Evolutionary conservation across 768 basidiomycete genomes (phyloP).

Genomic region (Suillus hirtellus): DNA sequence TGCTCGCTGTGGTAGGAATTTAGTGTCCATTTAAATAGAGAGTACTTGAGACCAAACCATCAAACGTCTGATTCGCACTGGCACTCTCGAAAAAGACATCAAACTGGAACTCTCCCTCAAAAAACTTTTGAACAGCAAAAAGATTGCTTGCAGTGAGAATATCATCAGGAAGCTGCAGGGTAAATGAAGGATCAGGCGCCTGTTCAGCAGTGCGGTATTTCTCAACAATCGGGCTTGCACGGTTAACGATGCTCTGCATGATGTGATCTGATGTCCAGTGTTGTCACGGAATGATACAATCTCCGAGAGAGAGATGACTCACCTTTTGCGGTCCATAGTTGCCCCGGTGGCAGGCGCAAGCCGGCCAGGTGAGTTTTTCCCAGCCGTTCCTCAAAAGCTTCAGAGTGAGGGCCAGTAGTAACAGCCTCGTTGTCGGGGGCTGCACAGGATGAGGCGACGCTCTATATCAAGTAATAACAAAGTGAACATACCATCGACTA

Average conservation of each 20-base stretch:
- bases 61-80: constrained; percentile 63
- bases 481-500: constrained; percentile 65
- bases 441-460: constrained; percentile 30
- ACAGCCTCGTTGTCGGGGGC: constrained; percentile 60
- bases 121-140: constrained; percentile 84
- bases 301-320: constrained; percentile 9
- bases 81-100: constrained; percentile 86
- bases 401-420: constrained; percentile 54
- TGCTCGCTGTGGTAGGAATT: constrained; percentile 44
- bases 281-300: neutral
- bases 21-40: constrained; percentile 3
- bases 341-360: constrained; percentile 55
- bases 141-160: constrained; percentile 73
- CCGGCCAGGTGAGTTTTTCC: constrained; percentile 76
- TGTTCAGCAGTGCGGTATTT: constrained; percentile 49
- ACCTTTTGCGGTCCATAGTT: constrained; percentile 89
- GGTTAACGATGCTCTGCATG: constrained; percentile 55
- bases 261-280: constrained; percentile 52
- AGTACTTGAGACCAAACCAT: constrained; percentile 44
- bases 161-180: constrained; percentile 77
- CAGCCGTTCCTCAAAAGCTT: constrained; percentile 57
- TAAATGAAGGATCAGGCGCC: constrained; percentile 78
- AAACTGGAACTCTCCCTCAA: constrained; percentile 84
- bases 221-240: constrained; percentile 53
- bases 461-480: neutral